These are phyloP conservation scores for Litsea cubeba DNA, from an alignment of 164 flowering plant species.

Conservation along the genomic window DNA sequence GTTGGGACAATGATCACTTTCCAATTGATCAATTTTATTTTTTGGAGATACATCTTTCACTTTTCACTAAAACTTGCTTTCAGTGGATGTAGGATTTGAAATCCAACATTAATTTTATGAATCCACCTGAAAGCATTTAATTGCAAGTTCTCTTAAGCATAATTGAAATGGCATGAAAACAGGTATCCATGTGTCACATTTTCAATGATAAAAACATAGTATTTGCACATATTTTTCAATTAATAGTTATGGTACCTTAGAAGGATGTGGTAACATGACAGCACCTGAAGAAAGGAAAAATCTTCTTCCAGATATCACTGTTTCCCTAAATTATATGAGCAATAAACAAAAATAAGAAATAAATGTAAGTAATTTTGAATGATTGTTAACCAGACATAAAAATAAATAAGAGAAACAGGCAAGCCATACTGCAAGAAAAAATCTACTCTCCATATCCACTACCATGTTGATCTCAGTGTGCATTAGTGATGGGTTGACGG, in stretches of 20 bases:
- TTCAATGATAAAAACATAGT: background rate
- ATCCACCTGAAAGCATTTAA: background rate
- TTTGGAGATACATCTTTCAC: too few species aligned
- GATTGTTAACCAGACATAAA: background rate
- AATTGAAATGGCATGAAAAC: background rate
- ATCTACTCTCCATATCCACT: too few species aligned
- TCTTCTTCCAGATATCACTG: conserved; percentile 15
- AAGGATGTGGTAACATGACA: conserved; percentile 50
- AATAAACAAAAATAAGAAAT: conserved; percentile 1
- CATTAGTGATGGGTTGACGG: too few species aligned
- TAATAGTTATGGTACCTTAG: conserved; percentile 40
- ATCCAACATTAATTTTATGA: too few species aligned
- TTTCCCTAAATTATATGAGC: conserved; percentile 29
- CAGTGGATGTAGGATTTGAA: background rate
- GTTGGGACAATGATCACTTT: too few species aligned
- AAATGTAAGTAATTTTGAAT: conserved; percentile 2
- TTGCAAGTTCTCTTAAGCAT: too few species aligned
- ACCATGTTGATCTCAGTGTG: too few species aligned
- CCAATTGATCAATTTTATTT: too few species aligned
- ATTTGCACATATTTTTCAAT: background rate
- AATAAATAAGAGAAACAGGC: background rate
- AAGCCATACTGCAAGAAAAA: background rate
- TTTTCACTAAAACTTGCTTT: background rate
- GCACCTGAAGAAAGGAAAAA: conserved; percentile 44
- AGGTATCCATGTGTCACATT: background rate